Evolutionary conservation across 2,329 filamentous ascomycete species (phyloP), one percentile per base, ranked within the genome.

Genomic region (Nemania abortiva): DNA sequence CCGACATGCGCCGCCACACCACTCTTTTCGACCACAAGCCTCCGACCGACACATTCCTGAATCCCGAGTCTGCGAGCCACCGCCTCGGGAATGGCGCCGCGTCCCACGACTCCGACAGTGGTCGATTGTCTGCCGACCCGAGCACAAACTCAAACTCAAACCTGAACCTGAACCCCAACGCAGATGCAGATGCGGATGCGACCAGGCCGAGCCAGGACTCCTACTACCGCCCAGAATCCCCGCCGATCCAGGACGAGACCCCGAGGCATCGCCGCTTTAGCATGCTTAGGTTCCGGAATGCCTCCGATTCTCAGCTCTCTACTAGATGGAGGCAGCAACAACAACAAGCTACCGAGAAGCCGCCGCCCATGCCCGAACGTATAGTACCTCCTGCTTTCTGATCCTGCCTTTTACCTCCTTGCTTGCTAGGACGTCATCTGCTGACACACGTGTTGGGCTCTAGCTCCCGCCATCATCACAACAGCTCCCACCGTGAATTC

Each of bases 251-350:
- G 74, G 86, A 88, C 58, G 85, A 89, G 76, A 84, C 81, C 37
- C 81, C 82, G 39, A 89, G 86, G 75, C 86, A 89, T 74, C 86
- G 85, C 68, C 87, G 89, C 70, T 91, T 91, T 78, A 90, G 88
- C 65, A 84, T 97, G 80, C 84, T 97, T 82, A 91, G 91, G 77
- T 94, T 96, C 79, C 92, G 94, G 76, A 95, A 97, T 87, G 95
- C 94, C 70, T 98, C 95, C 9, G 95, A 98, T 82, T 92, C 94
- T 59, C 94, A 98, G 80, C 83, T 98, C 70, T 94, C 93, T 11
- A 84, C 90, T 34, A 88, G 89, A 78, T 91, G 91, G 61, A 94
- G 91, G 79, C 88, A 91, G 75, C 90, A 94, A 65, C 84, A 94
- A 65, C 84, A 84, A 54, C 81, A 83, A 70, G 83, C 84, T 69